phyloP scores from a whole-genome alignment of 331 rosid species.

The Prunus yedoensis region DNA sequence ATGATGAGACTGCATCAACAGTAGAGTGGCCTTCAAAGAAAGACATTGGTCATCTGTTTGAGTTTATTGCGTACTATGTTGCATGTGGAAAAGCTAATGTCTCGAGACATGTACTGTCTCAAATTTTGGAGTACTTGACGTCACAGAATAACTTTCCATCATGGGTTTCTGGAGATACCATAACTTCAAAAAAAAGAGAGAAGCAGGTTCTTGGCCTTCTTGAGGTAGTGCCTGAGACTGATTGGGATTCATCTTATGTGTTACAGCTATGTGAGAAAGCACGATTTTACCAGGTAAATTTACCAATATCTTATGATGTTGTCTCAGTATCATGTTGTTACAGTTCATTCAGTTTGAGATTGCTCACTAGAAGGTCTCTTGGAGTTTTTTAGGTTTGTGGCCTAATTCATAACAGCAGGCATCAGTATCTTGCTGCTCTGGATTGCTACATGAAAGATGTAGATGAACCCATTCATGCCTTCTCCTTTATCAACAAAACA shows the following conservation, averaged over 20 bases:
- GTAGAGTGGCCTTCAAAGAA: constrained; percentile 68
- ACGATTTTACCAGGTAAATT: constrained; percentile 69
- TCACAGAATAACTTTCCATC: constrained; percentile 46
- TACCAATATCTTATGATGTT: constrained; percentile 16
- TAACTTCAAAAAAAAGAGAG: constrained; percentile 64
- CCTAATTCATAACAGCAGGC: constrained; percentile 66
- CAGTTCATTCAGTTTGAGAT: constrained; percentile 19
- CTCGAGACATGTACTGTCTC: constrained; percentile 63
- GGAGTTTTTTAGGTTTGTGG: constrained; percentile 77
- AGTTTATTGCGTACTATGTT: constrained; percentile 82
- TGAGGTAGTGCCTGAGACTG: constrained; percentile 69
- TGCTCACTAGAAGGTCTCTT: constrained; percentile 25
- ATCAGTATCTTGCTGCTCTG: constrained; percentile 74
- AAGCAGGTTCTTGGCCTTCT: constrained; percentile 89
- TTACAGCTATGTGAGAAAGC: constrained; percentile 75
- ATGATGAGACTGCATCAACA: constrained; percentile 33
- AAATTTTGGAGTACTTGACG: constrained; percentile 72
- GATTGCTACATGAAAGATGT: constrained; percentile 86
- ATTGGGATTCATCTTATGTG: constrained; percentile 77
- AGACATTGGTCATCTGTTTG: constrained; percentile 63
- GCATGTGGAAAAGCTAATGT: constrained; percentile 64
- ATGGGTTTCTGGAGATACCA: constrained; percentile 29
- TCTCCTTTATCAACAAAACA: constrained; percentile 72
- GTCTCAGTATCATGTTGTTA: constrained; percentile 27
- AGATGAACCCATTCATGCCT: constrained; percentile 84